Evolutionary conservation across 2,329 filamentous ascomycete genomes (phyloP), one percentile per base, ranked within the genome.

Genomic region (Zymoseptoria pseudotritici): DNA sequence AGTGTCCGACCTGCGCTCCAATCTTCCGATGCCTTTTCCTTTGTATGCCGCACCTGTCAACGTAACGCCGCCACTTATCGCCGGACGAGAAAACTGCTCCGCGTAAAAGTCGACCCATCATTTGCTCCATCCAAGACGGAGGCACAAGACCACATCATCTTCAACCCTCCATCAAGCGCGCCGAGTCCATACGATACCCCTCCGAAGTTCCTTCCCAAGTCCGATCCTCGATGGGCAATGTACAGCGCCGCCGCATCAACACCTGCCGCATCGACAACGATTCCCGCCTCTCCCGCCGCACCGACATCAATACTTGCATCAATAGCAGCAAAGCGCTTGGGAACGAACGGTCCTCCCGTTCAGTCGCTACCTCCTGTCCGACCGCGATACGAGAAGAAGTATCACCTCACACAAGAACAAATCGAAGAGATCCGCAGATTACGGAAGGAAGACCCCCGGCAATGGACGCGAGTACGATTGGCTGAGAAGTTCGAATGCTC

Each of bases 161-260:
- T 84, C 78, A 88, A 88, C 66, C 86, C 86, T 42, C 86, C 86
- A 0, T 83, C 84, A 6, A 82, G 83, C 26, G 80, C 82, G 6
- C 85, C 86, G 7, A 84, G 79, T 62, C 80, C 84, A 22, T 85
- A 84, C 68, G 82, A 86, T 70, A 88, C 86, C 1, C 86, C 86
- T 1, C 74, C 79, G 26, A 85, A 86, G 65, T 88, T 88, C 71
- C 78, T 88, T 7, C 86, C 86, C 4, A 70, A 77, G 57, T 76
- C 78, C 63, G 86, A 88, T 73, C 76, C 78, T 21, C 78, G 85
- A 58, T 59, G 65, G 54, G 58, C 58, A 51, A 50, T 66, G 24
- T 56, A 65, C 52, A 56, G 49, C 11, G 57, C 59, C 54, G 58
- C 62, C 21, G 54, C 55, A 50, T 26, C 72, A 19, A 61, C 60